Evolutionary conservation across 768 basidiomycete species (phyloP).

Genomic region (Mycena rosella): DNA sequence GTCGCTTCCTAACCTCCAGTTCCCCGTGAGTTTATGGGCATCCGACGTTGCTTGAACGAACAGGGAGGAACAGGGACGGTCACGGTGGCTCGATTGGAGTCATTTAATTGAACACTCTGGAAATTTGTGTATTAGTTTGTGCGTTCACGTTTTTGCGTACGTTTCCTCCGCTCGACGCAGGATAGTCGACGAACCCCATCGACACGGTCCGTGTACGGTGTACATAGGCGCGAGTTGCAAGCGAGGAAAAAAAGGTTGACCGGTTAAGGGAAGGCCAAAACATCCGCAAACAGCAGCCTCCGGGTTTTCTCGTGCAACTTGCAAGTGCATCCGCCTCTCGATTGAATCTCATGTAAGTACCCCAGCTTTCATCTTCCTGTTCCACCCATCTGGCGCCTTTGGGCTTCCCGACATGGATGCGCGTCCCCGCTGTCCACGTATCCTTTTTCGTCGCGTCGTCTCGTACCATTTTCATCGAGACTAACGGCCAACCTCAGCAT

Average conservation of each 20-base stretch:
- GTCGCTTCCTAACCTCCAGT: too few species aligned
- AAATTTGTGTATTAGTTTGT: too few species aligned
- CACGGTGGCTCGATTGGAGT: too few species aligned
- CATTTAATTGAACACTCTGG: too few species aligned
- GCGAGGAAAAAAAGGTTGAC: neutral
- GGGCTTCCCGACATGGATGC: neutral
- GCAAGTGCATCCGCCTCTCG: slow-evolving; percentile 21
- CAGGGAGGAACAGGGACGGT: too few species aligned
- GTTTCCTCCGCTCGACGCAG: too few species aligned
- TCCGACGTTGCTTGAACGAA: too few species aligned
- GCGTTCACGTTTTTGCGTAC: too few species aligned
- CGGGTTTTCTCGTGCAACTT: slow-evolving; percentile 24
- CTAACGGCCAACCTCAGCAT: slow-evolving; percentile 69
- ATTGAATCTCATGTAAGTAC: slow-evolving; percentile 21
- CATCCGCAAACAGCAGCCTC: slow-evolving; percentile 5
- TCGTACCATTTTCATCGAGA: slow-evolving; percentile 60
- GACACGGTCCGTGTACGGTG: too few species aligned
- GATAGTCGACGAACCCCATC: too few species aligned
- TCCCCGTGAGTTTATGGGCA: too few species aligned
- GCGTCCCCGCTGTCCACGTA: neutral
- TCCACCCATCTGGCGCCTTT: neutral
- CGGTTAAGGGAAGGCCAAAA: neutral
- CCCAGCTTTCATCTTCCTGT: neutral
- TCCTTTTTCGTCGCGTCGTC: slow-evolving; percentile 51
- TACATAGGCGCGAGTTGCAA: neutral